Evolutionary conservation across 495 filamentous ascomycete genomes (phyloP).

Genomic region (Neurospora sp.): DNA sequence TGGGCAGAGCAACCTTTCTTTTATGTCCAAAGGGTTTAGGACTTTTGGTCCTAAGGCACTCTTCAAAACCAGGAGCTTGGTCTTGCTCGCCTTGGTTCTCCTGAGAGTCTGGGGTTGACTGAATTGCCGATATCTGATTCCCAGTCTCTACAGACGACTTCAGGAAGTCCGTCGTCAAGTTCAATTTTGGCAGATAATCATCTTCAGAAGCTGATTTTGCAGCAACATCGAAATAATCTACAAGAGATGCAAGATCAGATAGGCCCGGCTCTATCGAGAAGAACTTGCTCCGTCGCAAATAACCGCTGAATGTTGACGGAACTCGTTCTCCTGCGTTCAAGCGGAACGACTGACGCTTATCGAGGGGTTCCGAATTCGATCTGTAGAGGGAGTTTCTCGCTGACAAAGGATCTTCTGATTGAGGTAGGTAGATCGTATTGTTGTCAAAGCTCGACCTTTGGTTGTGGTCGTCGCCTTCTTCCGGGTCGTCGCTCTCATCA

Average conservation of each 20-base stretch:
- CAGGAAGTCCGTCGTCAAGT: not conserved
- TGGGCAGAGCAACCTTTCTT: constrained; percentile 4
- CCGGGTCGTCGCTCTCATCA: not conserved
- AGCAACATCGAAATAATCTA: constrained; percentile 9
- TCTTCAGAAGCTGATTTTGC: not conserved
- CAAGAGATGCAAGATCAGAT: constrained; percentile 13
- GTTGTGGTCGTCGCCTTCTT: not conserved
- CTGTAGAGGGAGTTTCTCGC: not conserved
- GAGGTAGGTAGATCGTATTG: not conserved
- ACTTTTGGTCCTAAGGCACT: not conserved
- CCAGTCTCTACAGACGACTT: not conserved
- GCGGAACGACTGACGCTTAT: not conserved
- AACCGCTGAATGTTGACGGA: not conserved
- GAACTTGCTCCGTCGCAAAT: constrained; percentile 5
- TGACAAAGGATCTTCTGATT: not conserved
- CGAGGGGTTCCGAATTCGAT: not conserved
- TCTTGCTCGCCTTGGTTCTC: not conserved
- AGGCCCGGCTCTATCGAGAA: constrained; percentile 18
- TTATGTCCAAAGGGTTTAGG: constrained; percentile 1
- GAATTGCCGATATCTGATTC: not conserved
- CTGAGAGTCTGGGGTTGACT: not conserved
- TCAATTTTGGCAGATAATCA: not conserved
- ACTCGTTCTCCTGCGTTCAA: constrained; percentile 1
- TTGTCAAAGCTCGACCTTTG: not conserved
- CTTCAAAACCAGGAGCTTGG: not conserved